These are phyloP conservation scores for Rubroboletus satanas DNA, from an alignment of 768 basidiomycete species.

Conservation along the genomic window DNA sequence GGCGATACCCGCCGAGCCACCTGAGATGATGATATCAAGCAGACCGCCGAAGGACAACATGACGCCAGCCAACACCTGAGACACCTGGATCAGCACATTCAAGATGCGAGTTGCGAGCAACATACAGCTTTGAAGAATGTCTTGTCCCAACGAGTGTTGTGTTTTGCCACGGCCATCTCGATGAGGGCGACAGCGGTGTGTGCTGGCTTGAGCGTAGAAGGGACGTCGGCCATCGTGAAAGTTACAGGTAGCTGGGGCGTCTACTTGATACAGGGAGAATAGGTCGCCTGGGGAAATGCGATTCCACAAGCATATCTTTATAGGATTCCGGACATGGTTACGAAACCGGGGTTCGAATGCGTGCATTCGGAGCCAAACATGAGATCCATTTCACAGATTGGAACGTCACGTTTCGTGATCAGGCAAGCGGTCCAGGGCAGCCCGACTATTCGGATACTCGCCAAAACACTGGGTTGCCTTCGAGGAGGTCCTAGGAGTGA, in stretches of 20 bases:
- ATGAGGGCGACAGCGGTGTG: conserved; percentile 58
- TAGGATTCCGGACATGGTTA: conserved; percentile 4
- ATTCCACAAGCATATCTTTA: conserved; percentile 15
- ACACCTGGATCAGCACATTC: background rate
- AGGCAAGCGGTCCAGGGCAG: background rate
- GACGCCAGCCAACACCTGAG: conserved; percentile 62
- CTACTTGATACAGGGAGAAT: conserved; percentile 3
- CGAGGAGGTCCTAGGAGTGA: background rate
- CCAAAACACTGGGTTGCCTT: background rate
- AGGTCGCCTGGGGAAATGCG: background rate
- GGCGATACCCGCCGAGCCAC: conserved; percentile 52
- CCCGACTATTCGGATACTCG: background rate
- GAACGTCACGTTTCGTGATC: background rate
- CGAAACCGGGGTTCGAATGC: conserved; percentile 5
- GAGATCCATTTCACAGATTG: conserved; percentile 6
- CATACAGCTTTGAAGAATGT: conserved; percentile 69
- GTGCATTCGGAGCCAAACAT: background rate
- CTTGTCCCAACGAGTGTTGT: conserved; percentile 55
- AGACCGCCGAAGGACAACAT: conserved; percentile 77
- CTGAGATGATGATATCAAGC: conserved; percentile 55
- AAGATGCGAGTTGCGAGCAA: background rate
- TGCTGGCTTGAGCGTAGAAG: conserved; percentile 53
- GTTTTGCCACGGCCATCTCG: conserved; percentile 56
- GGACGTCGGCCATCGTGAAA: conserved; percentile 21
- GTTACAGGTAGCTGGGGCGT: background rate